phyloP scores from a whole-genome alignment of 495 filamentous ascomycete genomes.

The Penicillium nucicola region DNA sequence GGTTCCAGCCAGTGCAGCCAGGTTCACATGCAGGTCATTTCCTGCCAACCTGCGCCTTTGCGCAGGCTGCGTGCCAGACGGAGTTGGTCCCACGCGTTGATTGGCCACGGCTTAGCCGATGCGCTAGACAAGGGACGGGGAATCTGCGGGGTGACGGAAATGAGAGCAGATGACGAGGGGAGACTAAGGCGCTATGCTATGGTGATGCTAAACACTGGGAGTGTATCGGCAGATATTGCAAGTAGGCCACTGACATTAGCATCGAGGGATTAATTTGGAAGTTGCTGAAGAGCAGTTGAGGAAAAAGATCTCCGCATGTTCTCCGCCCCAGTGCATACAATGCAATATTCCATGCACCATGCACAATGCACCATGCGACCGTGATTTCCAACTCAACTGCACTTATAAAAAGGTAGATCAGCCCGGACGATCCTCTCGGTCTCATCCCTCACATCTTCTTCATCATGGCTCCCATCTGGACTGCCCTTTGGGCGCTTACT shows the following conservation, averaged over 20 bases:
- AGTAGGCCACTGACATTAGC: no score
- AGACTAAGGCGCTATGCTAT: not conserved
- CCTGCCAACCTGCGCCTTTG: conserved; percentile 9
- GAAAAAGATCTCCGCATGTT: not conserved
- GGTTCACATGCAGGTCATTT: conserved; percentile 9
- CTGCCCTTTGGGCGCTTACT: conserved; percentile 24
- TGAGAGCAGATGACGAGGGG: not conserved
- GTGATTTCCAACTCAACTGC: not conserved
- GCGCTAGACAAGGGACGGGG: conserved; percentile 21
- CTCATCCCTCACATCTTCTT: not conserved
- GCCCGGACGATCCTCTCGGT: not conserved
- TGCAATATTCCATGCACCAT: not conserved
- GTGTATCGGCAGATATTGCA: no score
- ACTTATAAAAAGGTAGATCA: not conserved
- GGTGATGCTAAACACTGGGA: not conserved
- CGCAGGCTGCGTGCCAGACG: conserved; percentile 1
- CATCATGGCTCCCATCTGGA: conserved; percentile 22
- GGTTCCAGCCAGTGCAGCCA: not conserved
- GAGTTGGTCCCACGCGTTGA: not conserved
- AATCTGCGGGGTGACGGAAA: conserved; percentile 12
- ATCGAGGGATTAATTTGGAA: no score
- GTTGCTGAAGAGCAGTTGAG: not conserved
- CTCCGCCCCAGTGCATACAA: conserved; percentile 4
- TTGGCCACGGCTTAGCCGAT: conserved; percentile 6
- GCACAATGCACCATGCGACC: not conserved